Evolutionary conservation across 2,329 filamentous ascomycete species (phyloP).

Genomic region (Aphanoascus verrucosus): DNA sequence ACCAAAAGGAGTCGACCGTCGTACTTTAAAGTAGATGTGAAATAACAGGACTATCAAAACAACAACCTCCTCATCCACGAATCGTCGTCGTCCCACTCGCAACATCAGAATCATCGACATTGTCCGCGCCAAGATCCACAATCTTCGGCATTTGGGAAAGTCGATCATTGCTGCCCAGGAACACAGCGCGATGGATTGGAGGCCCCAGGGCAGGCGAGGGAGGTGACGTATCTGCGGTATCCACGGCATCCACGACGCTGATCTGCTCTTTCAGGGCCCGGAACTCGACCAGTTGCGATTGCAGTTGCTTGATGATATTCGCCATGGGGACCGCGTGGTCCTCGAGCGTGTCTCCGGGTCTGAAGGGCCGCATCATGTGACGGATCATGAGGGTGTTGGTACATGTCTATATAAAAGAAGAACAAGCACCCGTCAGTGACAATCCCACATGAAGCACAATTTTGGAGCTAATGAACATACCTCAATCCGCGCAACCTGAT

Average conservation of each 20-base stretch:
- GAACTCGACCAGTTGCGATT: conserved; percentile 34
- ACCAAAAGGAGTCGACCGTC: neutral
- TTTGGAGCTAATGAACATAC: conserved; percentile 43
- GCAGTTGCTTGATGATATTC: conserved; percentile 44
- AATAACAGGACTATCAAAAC: neutral
- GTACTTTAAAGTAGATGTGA: neutral
- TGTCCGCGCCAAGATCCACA: neutral
- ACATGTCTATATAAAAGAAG: conserved; percentile 51
- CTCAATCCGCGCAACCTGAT: conserved; percentile 93
- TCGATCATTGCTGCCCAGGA: neutral
- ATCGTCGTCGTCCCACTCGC: neutral
- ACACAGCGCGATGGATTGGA: neutral
- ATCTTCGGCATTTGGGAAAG: neutral
- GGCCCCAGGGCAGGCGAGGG: neutral
- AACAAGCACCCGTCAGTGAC: conserved; percentile 13
- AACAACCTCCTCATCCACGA: too few species aligned
- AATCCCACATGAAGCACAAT: neutral
- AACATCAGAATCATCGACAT: neutral
- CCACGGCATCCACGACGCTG: conserved; percentile 22
- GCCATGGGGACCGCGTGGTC: conserved; percentile 69
- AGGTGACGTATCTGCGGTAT: conserved; percentile 1
- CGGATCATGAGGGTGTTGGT: conserved; percentile 68
- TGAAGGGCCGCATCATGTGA: conserved; percentile 63
- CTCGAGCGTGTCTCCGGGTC: conserved; percentile 50
- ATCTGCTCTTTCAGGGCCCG: conserved; percentile 33